A percentile compares a stretch with the other conserved stretches of the same genome.
phyloP scores from a whole-genome alignment of 225 moss, liverwort and hornwort species.

The Anthoceros angustus region DNA sequence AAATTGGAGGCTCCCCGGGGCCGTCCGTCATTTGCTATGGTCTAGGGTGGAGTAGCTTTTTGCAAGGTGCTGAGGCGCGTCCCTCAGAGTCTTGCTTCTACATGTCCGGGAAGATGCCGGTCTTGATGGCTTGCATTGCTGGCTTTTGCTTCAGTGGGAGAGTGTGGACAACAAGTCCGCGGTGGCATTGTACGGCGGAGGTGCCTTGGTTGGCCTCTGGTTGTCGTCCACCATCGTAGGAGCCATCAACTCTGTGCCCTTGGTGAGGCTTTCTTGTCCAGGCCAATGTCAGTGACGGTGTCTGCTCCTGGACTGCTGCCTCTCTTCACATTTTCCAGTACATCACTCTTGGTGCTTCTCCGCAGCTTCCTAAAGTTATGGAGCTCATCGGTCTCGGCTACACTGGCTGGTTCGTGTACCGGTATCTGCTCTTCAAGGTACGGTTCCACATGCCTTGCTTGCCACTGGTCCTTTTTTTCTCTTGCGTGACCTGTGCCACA shows the following conservation, averaged over 20 bases:
- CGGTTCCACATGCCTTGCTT: neutral
- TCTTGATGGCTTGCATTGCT: neutral
- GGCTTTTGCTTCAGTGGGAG: constrained; percentile 35
- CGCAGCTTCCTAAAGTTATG: constrained; percentile 65
- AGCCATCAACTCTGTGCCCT: constrained; percentile 62
- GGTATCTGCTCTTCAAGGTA: constrained; percentile 71
- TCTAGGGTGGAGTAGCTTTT: constrained; percentile 8
- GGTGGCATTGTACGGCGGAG: constrained; percentile 54
- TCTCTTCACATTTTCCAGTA: neutral
- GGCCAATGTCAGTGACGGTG: neutral
- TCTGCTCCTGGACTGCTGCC: neutral
- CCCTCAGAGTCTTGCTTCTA: neutral
- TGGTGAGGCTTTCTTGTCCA: constrained; percentile 24
- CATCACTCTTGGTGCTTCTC: neutral
- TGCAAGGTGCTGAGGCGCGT: neutral
- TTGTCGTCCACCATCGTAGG: constrained; percentile 69
- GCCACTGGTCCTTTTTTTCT: neutral
- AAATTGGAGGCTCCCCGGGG: neutral
- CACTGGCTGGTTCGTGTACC: constrained; percentile 75
- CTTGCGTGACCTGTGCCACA: neutral
- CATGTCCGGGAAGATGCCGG: neutral
- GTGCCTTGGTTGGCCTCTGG: constrained; percentile 63
- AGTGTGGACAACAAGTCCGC: constrained; percentile 49
- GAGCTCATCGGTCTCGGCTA: constrained; percentile 74
- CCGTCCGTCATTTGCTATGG: neutral